A percentile compares a stretch with the other conserved stretches of the same genome.
Evolutionary conservation across 140 eudicot species (phyloP).

Genomic region (Artemisia princeps): DNA sequence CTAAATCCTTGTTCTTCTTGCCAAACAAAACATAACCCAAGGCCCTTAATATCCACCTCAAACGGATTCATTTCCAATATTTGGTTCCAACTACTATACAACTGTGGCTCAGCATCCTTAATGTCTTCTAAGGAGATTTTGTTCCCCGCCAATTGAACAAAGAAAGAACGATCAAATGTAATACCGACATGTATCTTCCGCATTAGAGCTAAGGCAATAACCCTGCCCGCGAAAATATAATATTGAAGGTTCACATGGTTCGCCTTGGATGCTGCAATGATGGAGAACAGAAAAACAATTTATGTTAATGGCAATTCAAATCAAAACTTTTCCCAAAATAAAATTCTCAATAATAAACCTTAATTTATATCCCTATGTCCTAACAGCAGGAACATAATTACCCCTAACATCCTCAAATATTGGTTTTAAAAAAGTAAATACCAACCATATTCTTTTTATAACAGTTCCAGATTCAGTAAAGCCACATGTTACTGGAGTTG

Average conservation of each 20-base stretch:
- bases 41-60: conserved; percentile 55
- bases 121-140: conserved; percentile 54
- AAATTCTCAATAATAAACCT: no score
- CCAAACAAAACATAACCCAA: conserved; percentile 57
- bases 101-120: conserved; percentile 60
- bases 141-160: conserved; percentile 56
- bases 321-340: no score
- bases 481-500: background rate
- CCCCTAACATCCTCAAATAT: no score
- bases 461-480: background rate
- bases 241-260: conserved; percentile 67
- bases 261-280: conserved; percentile 63
- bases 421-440: no score
- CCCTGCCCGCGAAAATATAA: conserved; percentile 64
- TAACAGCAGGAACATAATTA: no score
- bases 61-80: conserved; percentile 61
- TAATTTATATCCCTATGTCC: no score
- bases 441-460: no score
- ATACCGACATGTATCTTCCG: conserved; percentile 76
- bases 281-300: background rate
- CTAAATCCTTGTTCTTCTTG: conserved; percentile 58
- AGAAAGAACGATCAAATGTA: conserved; percentile 56
- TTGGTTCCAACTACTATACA: conserved; percentile 62
- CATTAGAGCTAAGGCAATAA: conserved; percentile 81
- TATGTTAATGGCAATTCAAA: no score